Conservation (phyloP, 495 filamentous ascomycete genomes). For the Gamarada debralockiae region DNA sequence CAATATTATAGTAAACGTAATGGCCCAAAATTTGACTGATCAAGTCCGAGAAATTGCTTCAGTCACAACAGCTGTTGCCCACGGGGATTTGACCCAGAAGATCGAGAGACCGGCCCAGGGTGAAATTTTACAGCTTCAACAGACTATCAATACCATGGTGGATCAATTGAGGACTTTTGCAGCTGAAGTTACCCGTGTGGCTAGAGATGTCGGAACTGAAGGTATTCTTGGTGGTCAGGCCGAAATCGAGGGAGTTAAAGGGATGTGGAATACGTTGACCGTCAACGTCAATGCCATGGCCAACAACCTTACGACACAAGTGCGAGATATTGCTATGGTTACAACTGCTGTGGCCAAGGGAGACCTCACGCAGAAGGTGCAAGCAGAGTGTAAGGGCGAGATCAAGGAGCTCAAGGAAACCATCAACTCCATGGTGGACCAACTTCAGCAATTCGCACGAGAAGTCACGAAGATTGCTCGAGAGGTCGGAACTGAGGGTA, state of each 20-base stretch:
- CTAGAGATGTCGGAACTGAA: slow-evolving; percentile 95
- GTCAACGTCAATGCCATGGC: slow-evolving; percentile 99
- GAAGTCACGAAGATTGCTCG: slow-evolving; percentile 98
- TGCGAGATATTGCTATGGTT: slow-evolving; percentile 96
- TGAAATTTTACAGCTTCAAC: slow-evolving; percentile 93
- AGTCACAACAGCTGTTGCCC: slow-evolving; percentile 93
- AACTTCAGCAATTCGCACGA: slow-evolving; percentile 92
- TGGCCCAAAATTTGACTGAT: slow-evolving; percentile 74
- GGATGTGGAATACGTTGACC: slow-evolving; percentile 94
- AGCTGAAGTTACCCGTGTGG: slow-evolving; percentile 93
- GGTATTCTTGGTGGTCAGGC: slow-evolving; percentile 96
- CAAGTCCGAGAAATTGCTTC: slow-evolving; percentile 95
- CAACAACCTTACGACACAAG: slow-evolving; percentile 94
- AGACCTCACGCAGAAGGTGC: slow-evolving; percentile 95
- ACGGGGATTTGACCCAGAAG: slow-evolving; percentile 94
- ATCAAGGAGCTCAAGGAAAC: slow-evolving; percentile 94
- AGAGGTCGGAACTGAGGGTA: slow-evolving; percentile 95
- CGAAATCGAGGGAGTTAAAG: slow-evolving; percentile 81
- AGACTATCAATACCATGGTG: slow-evolving; percentile 99
- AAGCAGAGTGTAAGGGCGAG: slow-evolving; percentile 94
- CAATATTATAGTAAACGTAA: slow-evolving; percentile 74
- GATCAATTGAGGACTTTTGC: slow-evolving; percentile 96
- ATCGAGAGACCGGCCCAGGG: slow-evolving; percentile 91
- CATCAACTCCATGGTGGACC: slow-evolving; percentile 99
- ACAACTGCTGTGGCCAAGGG: slow-evolving; percentile 97